phyloP scores from a whole-genome alignment of 768 basidiomycete genomes.

The Boletus eberwhitei region DNA sequence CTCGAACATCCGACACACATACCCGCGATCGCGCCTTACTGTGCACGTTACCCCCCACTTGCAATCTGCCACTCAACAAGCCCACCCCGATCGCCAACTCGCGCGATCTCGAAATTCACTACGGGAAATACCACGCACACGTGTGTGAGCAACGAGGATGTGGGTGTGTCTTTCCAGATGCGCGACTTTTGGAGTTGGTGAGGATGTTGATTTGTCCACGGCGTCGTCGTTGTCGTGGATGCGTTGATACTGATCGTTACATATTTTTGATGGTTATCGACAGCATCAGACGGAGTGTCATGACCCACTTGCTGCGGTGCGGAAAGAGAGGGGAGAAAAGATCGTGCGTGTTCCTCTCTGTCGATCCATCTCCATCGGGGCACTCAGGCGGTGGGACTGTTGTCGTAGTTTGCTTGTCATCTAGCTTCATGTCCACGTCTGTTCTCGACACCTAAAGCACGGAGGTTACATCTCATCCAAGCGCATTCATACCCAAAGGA shows the following conservation, averaged over 20 bases:
- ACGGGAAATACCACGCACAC: constrained; percentile 80
- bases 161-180: constrained; percentile 83
- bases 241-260: background rate
- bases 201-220: constrained; percentile 29
- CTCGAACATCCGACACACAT: constrained; percentile 26
- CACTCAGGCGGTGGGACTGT: background rate
- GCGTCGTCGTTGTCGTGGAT: background rate
- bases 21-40: constrained; percentile 42
- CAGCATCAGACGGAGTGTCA: constrained; percentile 87
- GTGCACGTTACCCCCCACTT: constrained; percentile 83
- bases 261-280: background rate
- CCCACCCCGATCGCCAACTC: constrained; percentile 64
- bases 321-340: constrained; percentile 79
- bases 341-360: constrained; percentile 47
- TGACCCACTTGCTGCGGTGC: constrained; percentile 75
- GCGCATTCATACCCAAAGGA: constrained; percentile 83
- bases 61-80: constrained; percentile 50
- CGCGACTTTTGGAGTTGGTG: constrained; percentile 73
- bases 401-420: constrained; percentile 77
- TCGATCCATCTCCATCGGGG: constrained; percentile 12
- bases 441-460: constrained; percentile 70
- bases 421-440: constrained; percentile 52
- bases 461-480: constrained; percentile 79
- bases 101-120: constrained; percentile 77
- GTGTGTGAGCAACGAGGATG: constrained; percentile 72